phyloP scores from a whole-genome alignment of 108 stramenopile genomes.

The Fragilariopsis cylindrus region DNA sequence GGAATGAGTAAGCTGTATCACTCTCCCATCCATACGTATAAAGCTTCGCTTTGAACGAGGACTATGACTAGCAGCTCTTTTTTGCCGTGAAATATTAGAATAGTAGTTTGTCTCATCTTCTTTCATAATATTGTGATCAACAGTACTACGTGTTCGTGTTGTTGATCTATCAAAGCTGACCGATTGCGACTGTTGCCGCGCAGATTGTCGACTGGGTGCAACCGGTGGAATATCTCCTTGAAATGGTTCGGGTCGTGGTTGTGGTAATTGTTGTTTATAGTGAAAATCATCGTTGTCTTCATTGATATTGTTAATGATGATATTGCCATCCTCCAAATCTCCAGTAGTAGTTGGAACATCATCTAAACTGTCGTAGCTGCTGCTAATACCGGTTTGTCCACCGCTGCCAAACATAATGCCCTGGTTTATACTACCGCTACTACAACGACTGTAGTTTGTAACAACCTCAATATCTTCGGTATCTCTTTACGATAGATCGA shows the following conservation, averaged over 20 bases:
- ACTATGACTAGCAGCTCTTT: too few species aligned
- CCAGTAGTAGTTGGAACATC: not conserved
- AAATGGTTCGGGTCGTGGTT: not conserved
- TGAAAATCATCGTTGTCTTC: not conserved
- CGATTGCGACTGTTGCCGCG: not conserved
- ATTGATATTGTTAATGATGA: not conserved
- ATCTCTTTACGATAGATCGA: too few species aligned
- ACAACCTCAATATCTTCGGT: too few species aligned
- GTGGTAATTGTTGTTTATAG: not conserved
- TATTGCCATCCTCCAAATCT: not conserved
- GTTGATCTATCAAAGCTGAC: not conserved
- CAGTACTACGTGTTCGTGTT: too few species aligned
- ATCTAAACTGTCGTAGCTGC: not conserved
- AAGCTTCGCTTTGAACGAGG: too few species aligned
- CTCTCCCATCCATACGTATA: too few species aligned
- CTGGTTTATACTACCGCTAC: too few species aligned
- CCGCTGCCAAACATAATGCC: not conserved
- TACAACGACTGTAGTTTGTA: too few species aligned
- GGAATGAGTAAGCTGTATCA: too few species aligned
- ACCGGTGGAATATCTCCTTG: not conserved
- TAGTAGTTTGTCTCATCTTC: too few species aligned
- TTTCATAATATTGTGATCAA: too few species aligned
- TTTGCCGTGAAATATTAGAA: too few species aligned
- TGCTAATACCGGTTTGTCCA: not conserved
- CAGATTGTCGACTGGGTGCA: conserved; percentile 2